Percentiles rank a stretch among this genome's conserved stretches.
These are phyloP conservation scores for Moricandia moricandioides DNA, from an alignment of 345 rosid genomes.

Conservation along the genomic window DNA sequence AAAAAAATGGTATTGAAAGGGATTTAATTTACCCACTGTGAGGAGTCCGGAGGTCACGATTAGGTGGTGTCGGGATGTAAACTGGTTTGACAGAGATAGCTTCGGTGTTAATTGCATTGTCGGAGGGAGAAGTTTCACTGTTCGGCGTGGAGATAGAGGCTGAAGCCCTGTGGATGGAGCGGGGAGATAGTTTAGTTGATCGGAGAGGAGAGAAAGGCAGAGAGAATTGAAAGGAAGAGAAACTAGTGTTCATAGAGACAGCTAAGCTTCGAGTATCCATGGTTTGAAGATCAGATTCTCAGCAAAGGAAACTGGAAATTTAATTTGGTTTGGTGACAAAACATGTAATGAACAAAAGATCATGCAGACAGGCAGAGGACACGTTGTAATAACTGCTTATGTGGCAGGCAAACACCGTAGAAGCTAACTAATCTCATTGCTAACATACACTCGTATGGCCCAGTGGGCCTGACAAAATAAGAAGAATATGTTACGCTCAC, in stretches of 20 bases:
- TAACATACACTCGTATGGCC: neutral
- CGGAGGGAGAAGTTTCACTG: slow-evolving; percentile 20
- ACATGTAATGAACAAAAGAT: neutral
- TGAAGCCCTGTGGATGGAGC: slow-evolving; percentile 23
- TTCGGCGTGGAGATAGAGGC: slow-evolving; percentile 37
- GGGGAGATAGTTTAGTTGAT: slow-evolving; percentile 10
- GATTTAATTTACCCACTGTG: slow-evolving; percentile 69
- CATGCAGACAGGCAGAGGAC: slow-evolving; percentile 7
- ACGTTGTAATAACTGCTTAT: neutral
- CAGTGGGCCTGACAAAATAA: neutral
- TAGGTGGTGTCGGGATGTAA: slow-evolving; percentile 60
- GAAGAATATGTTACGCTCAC: no score
- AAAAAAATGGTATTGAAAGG: neutral
- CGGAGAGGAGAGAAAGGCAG: slow-evolving; percentile 6
- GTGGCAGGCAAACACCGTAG: neutral
- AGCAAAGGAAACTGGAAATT: neutral
- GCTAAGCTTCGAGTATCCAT: slow-evolving; percentile 28
- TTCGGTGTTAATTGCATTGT: neutral
- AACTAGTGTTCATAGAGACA: slow-evolving; percentile 15
- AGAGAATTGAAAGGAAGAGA: slow-evolving; percentile 27
- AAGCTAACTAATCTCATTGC: neutral
- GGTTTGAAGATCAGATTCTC: slow-evolving; percentile 4
- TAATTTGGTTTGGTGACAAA: neutral
- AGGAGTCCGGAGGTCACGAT: slow-evolving; percentile 82
- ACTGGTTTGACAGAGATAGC: slow-evolving; percentile 46